A percentile compares a stretch with the other conserved stretches of the same genome.
Conservation (phyloP, 2,329 filamentous ascomycete species). For the Kalmusia sp. region DNA sequence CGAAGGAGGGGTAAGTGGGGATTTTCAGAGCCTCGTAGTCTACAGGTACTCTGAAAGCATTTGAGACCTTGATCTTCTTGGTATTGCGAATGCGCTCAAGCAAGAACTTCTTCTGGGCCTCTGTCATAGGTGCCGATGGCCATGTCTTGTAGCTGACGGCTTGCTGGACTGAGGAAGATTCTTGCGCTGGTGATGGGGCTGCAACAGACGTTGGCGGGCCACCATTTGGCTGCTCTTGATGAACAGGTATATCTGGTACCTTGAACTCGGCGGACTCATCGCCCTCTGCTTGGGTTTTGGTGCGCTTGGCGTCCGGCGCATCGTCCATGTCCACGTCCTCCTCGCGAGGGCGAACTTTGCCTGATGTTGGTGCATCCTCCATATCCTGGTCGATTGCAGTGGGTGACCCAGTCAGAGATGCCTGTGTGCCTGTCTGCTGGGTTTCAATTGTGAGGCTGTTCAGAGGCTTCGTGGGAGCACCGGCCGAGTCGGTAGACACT, state of each 20-base stretch:
- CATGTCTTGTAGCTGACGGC: conserved; percentile 43
- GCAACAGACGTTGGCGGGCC: conserved; percentile 20
- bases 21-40: conserved; percentile 76
- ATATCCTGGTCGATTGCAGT: conserved; percentile 41
- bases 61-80: conserved; percentile 85
- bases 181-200: conserved; percentile 38
- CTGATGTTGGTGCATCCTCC: conserved; percentile 48
- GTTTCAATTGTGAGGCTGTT: conserved; percentile 40
- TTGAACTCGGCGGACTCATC: conserved; percentile 51
- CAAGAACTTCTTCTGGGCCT: conserved; percentile 67
- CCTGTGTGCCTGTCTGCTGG: conserved; percentile 21
- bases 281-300: conserved; percentile 67
- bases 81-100: conserved; percentile 73
- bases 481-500: conserved; percentile 15
- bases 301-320: conserved; percentile 75
- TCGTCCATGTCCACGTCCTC: conserved; percentile 68
- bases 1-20: conserved; percentile 74
- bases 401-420: conserved; percentile 29
- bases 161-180: conserved; percentile 36
- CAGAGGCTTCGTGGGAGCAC: conserved; percentile 42
- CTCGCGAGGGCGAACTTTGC: conserved; percentile 73
- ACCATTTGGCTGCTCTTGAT: conserved; percentile 38
- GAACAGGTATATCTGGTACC: conserved; percentile 49
- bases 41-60: conserved; percentile 79
- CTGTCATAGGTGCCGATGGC: conserved; percentile 52